Evolutionary conservation across 441 rosid species (phyloP).

Genomic region (Arabidopsis lyrata): DNA sequence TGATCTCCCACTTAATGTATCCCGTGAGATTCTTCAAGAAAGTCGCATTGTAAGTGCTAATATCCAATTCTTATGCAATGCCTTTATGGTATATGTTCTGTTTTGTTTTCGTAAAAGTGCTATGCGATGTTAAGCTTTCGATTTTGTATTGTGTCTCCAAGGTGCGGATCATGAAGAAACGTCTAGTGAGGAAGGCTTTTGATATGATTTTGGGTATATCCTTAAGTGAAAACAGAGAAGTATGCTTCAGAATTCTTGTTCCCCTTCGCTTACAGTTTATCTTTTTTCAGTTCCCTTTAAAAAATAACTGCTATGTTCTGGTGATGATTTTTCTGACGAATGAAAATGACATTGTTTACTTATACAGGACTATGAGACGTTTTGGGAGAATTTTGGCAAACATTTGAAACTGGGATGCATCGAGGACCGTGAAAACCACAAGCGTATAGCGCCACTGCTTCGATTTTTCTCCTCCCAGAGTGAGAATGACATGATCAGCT

Average conservation of each 20-base stretch:
- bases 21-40: conserved; percentile 99
- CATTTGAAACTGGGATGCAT: conserved; percentile 87
- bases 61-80: conserved; percentile 11
- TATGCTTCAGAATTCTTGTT: conserved; percentile 43
- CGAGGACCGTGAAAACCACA: conserved; percentile 97
- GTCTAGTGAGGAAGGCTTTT: conserved; percentile 86
- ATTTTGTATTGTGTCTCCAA: conserved; percentile 44
- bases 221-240: conserved; percentile 85
- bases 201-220: conserved; percentile 97
- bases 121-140: conserved; percentile 17
- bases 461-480: conserved; percentile 96
- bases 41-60: conserved; percentile 76
- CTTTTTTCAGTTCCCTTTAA: not conserved
- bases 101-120: not conserved
- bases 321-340: not conserved
- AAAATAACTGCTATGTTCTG: conserved; percentile 4
- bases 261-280: not conserved
- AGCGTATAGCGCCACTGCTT: conserved; percentile 89
- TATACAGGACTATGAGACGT: conserved; percentile 86
- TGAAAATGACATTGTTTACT: conserved; percentile 18
- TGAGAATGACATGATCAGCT: conserved; percentile 87
- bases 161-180: conserved; percentile 96
- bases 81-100: conserved; percentile 2
- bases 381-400: conserved; percentile 94
- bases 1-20: conserved; percentile 96